Percentiles rank a stretch among this genome's conserved stretches.
Conservation (phyloP, 371 early-diverging fungal species). For the Syncephalis fuscata region DNA sequence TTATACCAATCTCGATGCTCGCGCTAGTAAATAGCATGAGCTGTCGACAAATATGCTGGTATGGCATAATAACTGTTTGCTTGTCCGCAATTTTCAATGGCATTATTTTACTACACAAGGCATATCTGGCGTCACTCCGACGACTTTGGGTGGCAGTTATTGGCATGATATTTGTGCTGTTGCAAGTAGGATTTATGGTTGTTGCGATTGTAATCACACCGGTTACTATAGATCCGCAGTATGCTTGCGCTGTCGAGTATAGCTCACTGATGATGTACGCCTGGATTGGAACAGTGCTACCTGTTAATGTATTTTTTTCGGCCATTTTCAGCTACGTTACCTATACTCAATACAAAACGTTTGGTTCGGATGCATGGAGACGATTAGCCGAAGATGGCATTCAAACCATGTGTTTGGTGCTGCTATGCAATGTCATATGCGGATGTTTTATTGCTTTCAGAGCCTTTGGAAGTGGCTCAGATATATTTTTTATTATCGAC, state of each 20-base stretch:
- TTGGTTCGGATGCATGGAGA: background rate
- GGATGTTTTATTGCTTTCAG: too few relatives aligned
- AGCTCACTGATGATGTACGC: background rate
- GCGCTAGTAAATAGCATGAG: background rate
- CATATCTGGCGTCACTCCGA: background rate
- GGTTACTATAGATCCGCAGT: background rate
- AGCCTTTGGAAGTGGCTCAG: too few relatives aligned
- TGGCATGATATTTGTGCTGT: background rate
- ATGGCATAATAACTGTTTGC: background rate
- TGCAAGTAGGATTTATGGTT: background rate
- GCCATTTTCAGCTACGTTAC: too few relatives aligned
- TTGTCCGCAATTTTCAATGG: background rate
- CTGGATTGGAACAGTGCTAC: background rate
- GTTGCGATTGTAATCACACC: background rate
- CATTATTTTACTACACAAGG: background rate
- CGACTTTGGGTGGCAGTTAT: background rate
- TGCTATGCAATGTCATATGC: too few relatives aligned
- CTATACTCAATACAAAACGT: background rate
- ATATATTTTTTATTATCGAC: too few relatives aligned
- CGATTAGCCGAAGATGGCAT: background rate
- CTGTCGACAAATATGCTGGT: background rate
- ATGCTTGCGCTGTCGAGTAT: background rate
- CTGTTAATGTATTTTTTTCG: background rate
- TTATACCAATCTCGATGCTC: too few relatives aligned
- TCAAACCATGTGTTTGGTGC: too few relatives aligned